Conservation (phyloP, 140 eudicot genomes). For the Senecio squalidus region DNA sequence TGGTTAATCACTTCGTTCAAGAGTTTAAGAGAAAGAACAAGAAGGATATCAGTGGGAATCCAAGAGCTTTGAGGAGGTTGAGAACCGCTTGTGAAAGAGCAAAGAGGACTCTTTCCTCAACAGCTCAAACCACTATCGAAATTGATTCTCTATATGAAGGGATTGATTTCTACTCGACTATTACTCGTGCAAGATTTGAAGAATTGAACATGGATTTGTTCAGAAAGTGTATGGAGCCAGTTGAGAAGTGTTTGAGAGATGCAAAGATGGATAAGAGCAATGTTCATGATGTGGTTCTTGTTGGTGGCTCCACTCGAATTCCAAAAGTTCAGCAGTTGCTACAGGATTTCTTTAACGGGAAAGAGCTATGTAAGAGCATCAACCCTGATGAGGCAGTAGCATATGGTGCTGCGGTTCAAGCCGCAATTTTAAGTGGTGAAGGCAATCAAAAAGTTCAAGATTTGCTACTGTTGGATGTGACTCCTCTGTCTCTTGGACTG, state of each 20-base stretch:
- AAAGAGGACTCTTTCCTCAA: slow-evolving; percentile 31
- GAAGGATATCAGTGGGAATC: slow-evolving; percentile 34
- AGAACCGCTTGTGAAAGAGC: slow-evolving; percentile 35
- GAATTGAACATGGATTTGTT: slow-evolving; percentile 34
- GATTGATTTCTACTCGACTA: slow-evolving; percentile 31
- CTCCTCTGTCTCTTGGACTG: slow-evolving; percentile 31
- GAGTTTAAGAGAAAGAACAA: slow-evolving; percentile 39
- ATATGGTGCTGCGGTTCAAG: slow-evolving; percentile 39
- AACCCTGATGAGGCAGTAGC: slow-evolving; percentile 48
- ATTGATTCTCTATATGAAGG: slow-evolving; percentile 32
- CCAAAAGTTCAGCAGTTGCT: slow-evolving; percentile 34
- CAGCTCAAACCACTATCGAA: slow-evolving; percentile 29
- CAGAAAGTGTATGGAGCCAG: slow-evolving; percentile 34
- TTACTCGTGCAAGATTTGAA: slow-evolving; percentile 30
- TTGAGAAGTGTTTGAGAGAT: slow-evolving; percentile 33
- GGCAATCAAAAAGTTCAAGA: slow-evolving; percentile 31
- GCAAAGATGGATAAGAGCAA: slow-evolving; percentile 34
- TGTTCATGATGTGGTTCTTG: slow-evolving; percentile 36
- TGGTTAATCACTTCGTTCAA: slow-evolving; percentile 41
- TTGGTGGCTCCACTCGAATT: slow-evolving; percentile 37
- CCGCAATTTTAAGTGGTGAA: slow-evolving; percentile 34
- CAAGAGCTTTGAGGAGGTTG: slow-evolving; percentile 38
- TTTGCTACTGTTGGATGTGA: slow-evolving; percentile 26
- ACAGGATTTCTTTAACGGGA: slow-evolving; percentile 39
- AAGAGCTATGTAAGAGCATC: slow-evolving; percentile 36